A percentile compares a stretch with the other conserved stretches of the same genome.
phyloP scores from a whole-genome alignment of 78 protist species.

The Fonticula alba region DNA sequence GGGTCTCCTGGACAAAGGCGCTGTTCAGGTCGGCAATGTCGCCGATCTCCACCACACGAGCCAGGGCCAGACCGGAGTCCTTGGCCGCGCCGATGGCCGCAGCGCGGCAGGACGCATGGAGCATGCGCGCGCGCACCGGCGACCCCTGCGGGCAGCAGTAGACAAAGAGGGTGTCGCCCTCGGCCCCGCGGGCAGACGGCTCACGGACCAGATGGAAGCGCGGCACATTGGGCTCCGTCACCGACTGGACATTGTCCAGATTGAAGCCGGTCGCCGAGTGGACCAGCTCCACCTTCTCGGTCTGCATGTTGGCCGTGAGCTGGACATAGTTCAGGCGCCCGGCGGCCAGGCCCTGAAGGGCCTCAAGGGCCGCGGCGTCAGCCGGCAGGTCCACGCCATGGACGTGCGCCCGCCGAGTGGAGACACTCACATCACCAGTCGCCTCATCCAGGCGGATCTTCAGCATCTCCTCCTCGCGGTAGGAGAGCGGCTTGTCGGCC shows the following conservation, averaged over 20 bases:
- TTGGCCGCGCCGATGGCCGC: neutral
- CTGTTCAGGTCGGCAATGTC: neutral
- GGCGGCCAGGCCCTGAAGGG: neutral
- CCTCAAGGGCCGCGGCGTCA: neutral
- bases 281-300: neutral
- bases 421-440: neutral
- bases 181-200: too few relatives aligned
- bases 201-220: neutral
- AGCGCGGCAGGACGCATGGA: neutral
- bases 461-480: neutral
- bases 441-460: neutral
- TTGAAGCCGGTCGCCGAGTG: neutral
- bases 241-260: neutral
- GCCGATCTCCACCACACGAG: neutral
- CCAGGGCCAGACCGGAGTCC: neutral
- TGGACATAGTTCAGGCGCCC: neutral
- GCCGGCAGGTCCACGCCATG: neutral
- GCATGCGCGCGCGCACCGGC: conserved; percentile 6
- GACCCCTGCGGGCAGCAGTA: conserved; percentile 3
- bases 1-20: neutral
- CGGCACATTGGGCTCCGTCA: neutral
- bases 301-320: neutral
- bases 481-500: conserved; percentile 1
- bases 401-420: neutral
- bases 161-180: neutral